Conservation (phyloP, 176 grass and related monocot genomes). For the Carex parvula region DNA sequence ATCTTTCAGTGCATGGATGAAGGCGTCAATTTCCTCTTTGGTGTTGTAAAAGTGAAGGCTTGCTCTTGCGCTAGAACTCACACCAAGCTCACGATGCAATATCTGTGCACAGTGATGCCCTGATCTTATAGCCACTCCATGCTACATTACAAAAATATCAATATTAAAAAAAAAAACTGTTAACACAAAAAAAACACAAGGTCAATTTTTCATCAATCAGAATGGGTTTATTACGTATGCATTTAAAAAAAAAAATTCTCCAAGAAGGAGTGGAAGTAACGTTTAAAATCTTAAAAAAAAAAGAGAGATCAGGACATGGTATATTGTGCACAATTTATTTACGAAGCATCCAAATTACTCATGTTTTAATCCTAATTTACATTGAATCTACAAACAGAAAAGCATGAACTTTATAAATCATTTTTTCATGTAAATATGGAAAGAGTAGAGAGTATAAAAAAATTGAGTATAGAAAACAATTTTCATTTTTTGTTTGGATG, state of each 20-base stretch:
- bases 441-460: not conserved
- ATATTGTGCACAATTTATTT: not conserved
- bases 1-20: slow-evolving; percentile 58
- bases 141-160: slow-evolving; percentile 45
- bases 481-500: not conserved
- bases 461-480: not conserved
- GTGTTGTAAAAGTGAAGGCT: slow-evolving; percentile 96
- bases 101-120: slow-evolving; percentile 94
- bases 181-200: not conserved
- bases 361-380: not conserved
- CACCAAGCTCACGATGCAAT: slow-evolving; percentile 59
- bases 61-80: slow-evolving; percentile 75
- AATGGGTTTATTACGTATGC: not conserved
- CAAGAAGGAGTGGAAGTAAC: not conserved
- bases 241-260: not conserved
- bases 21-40: slow-evolving; percentile 75
- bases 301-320: not conserved
- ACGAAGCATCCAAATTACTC: not conserved
- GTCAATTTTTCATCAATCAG: not conserved
- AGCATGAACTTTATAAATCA: not conserved
- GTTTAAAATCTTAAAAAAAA: not conserved
- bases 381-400: not conserved
- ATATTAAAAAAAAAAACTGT: slow-evolving; percentile 7
- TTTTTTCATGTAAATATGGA: not conserved
- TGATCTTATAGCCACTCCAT: slow-evolving; percentile 75